Evolutionary conservation across 805 yeast species (phyloP).

Genomic region (Kuraishia hungarica): DNA sequence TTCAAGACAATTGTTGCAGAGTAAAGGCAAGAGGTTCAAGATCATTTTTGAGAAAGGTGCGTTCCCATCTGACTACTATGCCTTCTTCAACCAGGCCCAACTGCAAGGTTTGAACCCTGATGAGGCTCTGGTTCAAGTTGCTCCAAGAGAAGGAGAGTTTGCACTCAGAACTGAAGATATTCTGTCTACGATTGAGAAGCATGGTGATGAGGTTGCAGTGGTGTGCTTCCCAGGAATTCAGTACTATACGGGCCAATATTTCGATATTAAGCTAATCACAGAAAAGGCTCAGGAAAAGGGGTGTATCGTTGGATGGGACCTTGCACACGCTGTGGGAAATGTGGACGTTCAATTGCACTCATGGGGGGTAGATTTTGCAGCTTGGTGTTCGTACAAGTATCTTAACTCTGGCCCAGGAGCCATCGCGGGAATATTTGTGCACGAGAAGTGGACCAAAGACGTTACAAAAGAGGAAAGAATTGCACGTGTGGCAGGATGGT

Average conservation of each 20-base stretch:
- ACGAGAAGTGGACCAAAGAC: constrained; percentile 32
- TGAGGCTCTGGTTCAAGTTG: constrained; percentile 54
- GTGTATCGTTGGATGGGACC: constrained; percentile 82
- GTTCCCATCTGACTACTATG: constrained; percentile 89
- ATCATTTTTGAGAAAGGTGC: constrained; percentile 81
- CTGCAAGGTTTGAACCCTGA: constrained; percentile 45
- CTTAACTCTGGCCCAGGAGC: constrained; percentile 92
- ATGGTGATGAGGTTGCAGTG: constrained; percentile 57
- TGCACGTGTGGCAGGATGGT: constrained; percentile 92
- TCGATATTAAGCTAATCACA: constrained; percentile 71
- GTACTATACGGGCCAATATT: constrained; percentile 84
- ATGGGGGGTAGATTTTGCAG: constrained; percentile 91
- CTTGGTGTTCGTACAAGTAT: constrained; percentile 91
- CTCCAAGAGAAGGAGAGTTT: constrained; percentile 51
- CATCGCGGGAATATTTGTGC: constrained; percentile 78
- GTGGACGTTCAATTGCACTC: constrained; percentile 70
- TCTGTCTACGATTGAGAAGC: constrained; percentile 39
- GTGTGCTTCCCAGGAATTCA: constrained; percentile 85
- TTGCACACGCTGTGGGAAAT: constrained; percentile 93
- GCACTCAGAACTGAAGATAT: constrained; percentile 58
- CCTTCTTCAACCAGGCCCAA: constrained; percentile 64
- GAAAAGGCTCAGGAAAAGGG: constrained; percentile 40
- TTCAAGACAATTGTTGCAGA: constrained; percentile 33
- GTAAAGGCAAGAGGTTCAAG: constrained; percentile 41
- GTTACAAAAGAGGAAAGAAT: constrained; percentile 19